Percentiles rank a stretch among this genome's conserved stretches.
Evolutionary conservation across 1,284 basidiomycete species (phyloP).

Genomic region (Gomphus bonarii): DNA sequence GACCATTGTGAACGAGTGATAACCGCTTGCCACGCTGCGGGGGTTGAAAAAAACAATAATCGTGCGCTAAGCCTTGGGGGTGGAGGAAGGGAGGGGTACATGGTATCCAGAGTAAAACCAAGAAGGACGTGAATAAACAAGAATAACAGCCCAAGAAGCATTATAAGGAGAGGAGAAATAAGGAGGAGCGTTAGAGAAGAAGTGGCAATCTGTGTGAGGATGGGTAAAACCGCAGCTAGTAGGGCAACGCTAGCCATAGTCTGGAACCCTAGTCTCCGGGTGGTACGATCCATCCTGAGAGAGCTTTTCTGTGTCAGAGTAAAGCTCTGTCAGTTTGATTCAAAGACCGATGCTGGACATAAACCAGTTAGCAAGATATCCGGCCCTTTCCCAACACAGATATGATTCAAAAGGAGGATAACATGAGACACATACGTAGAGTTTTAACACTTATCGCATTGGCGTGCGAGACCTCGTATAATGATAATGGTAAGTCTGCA

Average conservation of each 20-base stretch:
- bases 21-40: constrained; percentile 85
- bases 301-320: background rate
- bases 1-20: constrained; percentile 80
- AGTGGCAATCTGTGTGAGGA: constrained; percentile 41
- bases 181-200: constrained; percentile 58
- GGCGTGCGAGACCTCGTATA: background rate
- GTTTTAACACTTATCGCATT: background rate
- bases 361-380: background rate
- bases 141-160: constrained; percentile 38
- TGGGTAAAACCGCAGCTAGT: constrained; percentile 43
- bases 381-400: background rate
- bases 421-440: background rate
- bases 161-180: constrained; percentile 47
- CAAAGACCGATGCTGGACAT: background rate
- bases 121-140: constrained; percentile 44
- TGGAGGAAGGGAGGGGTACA: constrained; percentile 22
- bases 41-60: constrained; percentile 75
- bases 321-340: background rate
- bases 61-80: constrained; percentile 43
- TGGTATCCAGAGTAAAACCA: constrained; percentile 46
- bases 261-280: constrained; percentile 11
- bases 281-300: background rate
- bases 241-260: constrained; percentile 41
- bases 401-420: background rate
- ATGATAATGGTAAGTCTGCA: background rate